Percentiles rank a stretch among this genome's conserved stretches.
These are phyloP conservation scores for Anethum foeniculum DNA, from an alignment of 140 eudicot species.

Conservation along the genomic window DNA sequence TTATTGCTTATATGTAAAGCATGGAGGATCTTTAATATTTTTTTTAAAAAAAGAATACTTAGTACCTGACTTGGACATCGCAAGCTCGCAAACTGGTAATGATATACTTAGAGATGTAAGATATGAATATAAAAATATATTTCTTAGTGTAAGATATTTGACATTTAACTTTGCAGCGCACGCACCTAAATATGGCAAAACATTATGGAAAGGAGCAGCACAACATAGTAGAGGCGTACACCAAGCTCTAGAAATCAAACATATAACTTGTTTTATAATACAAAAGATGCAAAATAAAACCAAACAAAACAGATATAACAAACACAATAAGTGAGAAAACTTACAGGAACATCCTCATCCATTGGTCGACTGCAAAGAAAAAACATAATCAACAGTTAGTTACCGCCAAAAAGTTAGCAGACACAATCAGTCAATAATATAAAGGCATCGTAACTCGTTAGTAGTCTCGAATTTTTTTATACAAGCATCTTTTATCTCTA, in stretches of 20 bases:
- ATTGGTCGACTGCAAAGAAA: slow-evolving; percentile 57
- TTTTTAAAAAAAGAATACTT: not conserved
- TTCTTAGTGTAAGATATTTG: not conserved
- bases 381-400: not conserved
- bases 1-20: not conserved
- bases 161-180: not conserved
- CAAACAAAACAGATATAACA: not conserved
- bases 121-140: not conserved
- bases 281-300: not conserved
- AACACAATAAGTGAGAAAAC: slow-evolving; percentile 12
- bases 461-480: not conserved
- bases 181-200: not conserved
- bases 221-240: not conserved
- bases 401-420: not conserved
- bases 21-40: not conserved
- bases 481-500: not conserved
- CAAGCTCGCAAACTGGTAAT: not conserved
- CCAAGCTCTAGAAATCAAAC: not conserved
- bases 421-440: not conserved
- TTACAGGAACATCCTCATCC: slow-evolving; percentile 78
- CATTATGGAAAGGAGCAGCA: not conserved
- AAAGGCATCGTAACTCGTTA: not conserved
- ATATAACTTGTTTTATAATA: not conserved
- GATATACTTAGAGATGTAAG: not conserved
- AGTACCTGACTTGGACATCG: not conserved